Evolutionary conservation across 495 filamentous ascomycete species (phyloP), one percentile per base, ranked within the genome.

Genomic region (Acidiella bohemica): DNA sequence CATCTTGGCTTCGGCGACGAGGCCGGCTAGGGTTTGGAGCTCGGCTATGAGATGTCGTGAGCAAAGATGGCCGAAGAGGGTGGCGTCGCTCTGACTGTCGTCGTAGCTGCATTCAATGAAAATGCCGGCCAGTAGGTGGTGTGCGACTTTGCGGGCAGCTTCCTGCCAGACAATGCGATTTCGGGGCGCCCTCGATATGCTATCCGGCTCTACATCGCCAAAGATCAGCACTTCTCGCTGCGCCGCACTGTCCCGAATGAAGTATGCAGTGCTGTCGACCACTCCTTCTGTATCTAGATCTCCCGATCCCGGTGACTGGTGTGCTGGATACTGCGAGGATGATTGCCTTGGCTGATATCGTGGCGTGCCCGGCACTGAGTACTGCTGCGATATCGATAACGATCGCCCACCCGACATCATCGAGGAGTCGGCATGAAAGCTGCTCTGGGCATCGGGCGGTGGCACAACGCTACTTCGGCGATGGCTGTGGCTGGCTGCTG

Each of bases 71-170:
- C 90, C 90, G 53, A 81, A 97, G 2, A 97, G 69, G 6, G 70
- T 68, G 20, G 76, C 72, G 37, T 87, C 80, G 12, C 75, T 66
- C 46, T 81, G 76, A 6, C 67, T 67, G 52, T 93, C 76, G 46
- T 80, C 81, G 56, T 84, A 97, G 22, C 81, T 88, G 56, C 90
- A 96, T 66, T 97, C 90, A 50, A 97, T 94, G 53, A 95, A 84
- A 5, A 97, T 78, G 8, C 79, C 87, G 1, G 66, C 64, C 1
- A 97, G 67, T 9, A 67, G 62, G 1, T 81, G 80, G 1, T 63
- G 56, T 3, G 64, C 74, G 16, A 96, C 73, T 51, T 90, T 92
- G 8, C 76, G 77, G 0, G 85, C 92, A 1, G 88, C 87, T 49
- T 84, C 76, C 32, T 67, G 65, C 90, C 90, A 97, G 9, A 96